Evolutionary conservation across 2,329 filamentous ascomycete species (phyloP).

Genomic region (Ophiostoma tasmaniense): DNA sequence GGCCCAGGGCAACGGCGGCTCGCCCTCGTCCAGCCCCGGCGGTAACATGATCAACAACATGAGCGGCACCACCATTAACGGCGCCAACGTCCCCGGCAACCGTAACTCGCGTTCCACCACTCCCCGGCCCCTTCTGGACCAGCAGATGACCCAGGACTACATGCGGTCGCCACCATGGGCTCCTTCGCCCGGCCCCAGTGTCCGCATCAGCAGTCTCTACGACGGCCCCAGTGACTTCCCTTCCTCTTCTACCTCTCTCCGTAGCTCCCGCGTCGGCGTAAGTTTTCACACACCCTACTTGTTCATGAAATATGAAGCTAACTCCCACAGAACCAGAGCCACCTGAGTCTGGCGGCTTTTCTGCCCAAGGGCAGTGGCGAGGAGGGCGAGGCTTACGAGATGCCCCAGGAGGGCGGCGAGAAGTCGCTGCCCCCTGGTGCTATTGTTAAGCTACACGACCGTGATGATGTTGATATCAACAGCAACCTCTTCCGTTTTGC

Average conservation of each 20-base stretch:
- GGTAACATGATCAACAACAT: slow-evolving; percentile 1
- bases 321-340: slow-evolving; percentile 30
- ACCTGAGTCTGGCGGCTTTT: slow-evolving; percentile 35
- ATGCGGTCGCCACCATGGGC: slow-evolving; percentile 16
- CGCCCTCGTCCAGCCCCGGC: neutral
- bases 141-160: slow-evolving; percentile 17
- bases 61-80: slow-evolving; percentile 5
- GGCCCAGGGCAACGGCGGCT: slow-evolving; percentile 1
- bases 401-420: slow-evolving; percentile 23
- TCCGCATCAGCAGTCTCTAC: slow-evolving; percentile 19
- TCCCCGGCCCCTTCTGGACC: slow-evolving; percentile 13
- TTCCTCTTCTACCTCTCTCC: slow-evolving; percentile 17
- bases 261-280: slow-evolving; percentile 20
- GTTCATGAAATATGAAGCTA: neutral
- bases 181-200: slow-evolving; percentile 18
- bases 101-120: slow-evolving; percentile 11
- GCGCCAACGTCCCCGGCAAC: neutral
- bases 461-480: slow-evolving; percentile 37
- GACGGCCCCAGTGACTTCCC: slow-evolving; percentile 17
- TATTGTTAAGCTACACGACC: slow-evolving; percentile 35
- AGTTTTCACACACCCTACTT: neutral
- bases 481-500: slow-evolving; percentile 34
- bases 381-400: slow-evolving; percentile 17
- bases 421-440: slow-evolving; percentile 28
- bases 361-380: slow-evolving; percentile 25